Percentiles rank a stretch among this genome's conserved stretches.
phyloP scores from a whole-genome alignment of 176 grass and related monocot genomes.

The Canna indica region DNA sequence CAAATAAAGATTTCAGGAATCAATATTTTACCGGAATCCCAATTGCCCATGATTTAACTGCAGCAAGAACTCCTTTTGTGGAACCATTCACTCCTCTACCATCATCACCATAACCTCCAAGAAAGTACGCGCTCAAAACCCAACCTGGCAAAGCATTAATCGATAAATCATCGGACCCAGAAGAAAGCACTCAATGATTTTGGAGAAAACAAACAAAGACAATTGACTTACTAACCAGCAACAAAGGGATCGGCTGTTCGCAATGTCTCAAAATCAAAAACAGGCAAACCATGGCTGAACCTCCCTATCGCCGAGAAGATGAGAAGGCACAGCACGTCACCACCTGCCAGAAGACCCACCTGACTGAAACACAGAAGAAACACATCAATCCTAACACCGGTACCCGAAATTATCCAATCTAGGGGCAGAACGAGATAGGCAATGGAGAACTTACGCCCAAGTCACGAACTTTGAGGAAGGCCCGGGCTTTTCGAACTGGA shows the following conservation, averaged over 20 bases:
- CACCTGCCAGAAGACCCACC: conserved; percentile 56
- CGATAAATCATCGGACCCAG: not conserved
- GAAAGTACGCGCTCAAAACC: conserved; percentile 72
- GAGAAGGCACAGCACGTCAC: conserved; percentile 76
- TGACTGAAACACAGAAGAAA: conserved; percentile 28
- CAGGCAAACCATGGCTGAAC: conserved; percentile 77
- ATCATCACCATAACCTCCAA: conserved; percentile 78
- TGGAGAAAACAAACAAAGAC: conserved; percentile 1
- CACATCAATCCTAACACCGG: not conserved
- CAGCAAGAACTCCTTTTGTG: conserved; percentile 36
- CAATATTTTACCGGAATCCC: conserved; percentile 70
- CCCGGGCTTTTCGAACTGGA: conserved; percentile 11
- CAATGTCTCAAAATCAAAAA: conserved; percentile 59
- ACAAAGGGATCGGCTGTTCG: conserved; percentile 79
- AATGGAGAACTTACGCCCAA: conserved; percentile 43
- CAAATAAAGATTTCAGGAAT: not conserved
- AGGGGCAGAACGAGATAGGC: not conserved
- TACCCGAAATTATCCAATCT: not conserved
- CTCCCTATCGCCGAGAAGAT: conserved; percentile 74
- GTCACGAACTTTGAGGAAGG: conserved; percentile 52
- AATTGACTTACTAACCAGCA: conserved; percentile 39
- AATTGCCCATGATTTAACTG: conserved; percentile 61
- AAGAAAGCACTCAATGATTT: not conserved
- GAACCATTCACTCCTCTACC: conserved; percentile 71
- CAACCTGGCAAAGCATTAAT: conserved; percentile 44